Percentiles rank a stretch among this genome's conserved stretches.
phyloP scores from a whole-genome alignment of 495 filamentous ascomycete genomes.

The Tuber brumale region DNA sequence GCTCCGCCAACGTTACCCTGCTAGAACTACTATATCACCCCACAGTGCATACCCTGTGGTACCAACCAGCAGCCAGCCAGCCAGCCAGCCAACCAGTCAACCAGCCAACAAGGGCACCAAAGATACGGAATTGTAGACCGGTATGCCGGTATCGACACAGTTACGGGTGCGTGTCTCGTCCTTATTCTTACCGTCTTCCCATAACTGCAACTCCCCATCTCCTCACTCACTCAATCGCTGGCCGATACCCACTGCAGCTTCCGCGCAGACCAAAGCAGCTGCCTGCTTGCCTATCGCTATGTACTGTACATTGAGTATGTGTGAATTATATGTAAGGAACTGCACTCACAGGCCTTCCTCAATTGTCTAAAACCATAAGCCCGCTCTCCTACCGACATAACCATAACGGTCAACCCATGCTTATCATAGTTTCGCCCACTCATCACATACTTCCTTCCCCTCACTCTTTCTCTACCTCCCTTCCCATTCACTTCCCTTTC shows the following conservation, averaged over 20 bases:
- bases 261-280: not conserved
- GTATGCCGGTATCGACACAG: not conserved
- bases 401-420: slow-evolving; percentile 13
- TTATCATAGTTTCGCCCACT: not conserved
- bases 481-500: not conserved
- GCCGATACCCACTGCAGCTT: not conserved
- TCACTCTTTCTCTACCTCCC: not conserved
- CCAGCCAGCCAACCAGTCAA: not conserved
- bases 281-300: not conserved
- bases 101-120: not conserved
- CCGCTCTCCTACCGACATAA: not conserved
- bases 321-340: not conserved
- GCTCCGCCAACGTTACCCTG: not conserved
- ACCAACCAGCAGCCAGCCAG: not conserved
- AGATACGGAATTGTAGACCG: not conserved
- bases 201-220: not conserved
- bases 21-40: not conserved
- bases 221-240: not conserved
- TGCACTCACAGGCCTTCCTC: not conserved
- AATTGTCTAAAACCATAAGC: not conserved
- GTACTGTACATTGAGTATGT: not conserved
- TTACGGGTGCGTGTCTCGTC: not conserved
- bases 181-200: not conserved
- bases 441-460: not conserved
- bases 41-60: not conserved